Evolutionary conservation across 2,329 filamentous ascomycete genomes (phyloP).

Genomic region (Talaromyces sp.): DNA sequence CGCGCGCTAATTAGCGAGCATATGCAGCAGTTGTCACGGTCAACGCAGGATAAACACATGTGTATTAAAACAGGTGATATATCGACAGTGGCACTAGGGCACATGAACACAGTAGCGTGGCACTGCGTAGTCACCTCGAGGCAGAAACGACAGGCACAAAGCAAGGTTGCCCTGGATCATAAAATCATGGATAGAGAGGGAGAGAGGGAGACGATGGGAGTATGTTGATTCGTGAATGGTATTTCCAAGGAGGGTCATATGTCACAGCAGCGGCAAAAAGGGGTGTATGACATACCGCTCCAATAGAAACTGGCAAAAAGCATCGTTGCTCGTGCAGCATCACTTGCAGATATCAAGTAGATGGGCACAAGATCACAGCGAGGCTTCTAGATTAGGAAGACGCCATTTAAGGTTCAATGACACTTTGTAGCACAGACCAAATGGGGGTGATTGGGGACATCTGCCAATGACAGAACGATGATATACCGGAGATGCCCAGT

Average conservation of each 20-base stretch:
- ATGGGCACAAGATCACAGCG: constrained; percentile 3
- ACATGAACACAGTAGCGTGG: constrained; percentile 13
- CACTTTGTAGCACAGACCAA: constrained; percentile 5
- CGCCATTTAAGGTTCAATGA: constrained; percentile 7
- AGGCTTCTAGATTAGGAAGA: neutral
- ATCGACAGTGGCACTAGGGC: constrained; percentile 2
- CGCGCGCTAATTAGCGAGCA: constrained; percentile 15
- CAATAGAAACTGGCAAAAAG: neutral
- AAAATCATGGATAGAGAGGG: neutral
- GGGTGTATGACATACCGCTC: neutral
- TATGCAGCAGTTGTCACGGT: constrained; percentile 13
- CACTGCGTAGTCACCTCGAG: constrained; percentile 8
- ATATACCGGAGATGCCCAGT: constrained; percentile 1
- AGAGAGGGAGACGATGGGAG: neutral
- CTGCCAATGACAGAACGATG: constrained; percentile 13
- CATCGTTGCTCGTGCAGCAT: neutral
- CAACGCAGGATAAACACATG: constrained; percentile 7
- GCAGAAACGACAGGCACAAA: constrained; percentile 9
- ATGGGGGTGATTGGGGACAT: constrained; percentile 9
- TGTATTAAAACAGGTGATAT: constrained; percentile 9
- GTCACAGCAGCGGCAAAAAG: constrained; percentile 2
- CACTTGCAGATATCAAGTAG: neutral
- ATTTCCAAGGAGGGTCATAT: constrained; percentile 2
- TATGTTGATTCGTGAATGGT: constrained; percentile 8
- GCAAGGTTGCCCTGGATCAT: neutral